Percentiles rank a stretch among this genome's conserved stretches.
phyloP scores from a whole-genome alignment of 257 asterid species.

The Euphrasia confusa region DNA sequence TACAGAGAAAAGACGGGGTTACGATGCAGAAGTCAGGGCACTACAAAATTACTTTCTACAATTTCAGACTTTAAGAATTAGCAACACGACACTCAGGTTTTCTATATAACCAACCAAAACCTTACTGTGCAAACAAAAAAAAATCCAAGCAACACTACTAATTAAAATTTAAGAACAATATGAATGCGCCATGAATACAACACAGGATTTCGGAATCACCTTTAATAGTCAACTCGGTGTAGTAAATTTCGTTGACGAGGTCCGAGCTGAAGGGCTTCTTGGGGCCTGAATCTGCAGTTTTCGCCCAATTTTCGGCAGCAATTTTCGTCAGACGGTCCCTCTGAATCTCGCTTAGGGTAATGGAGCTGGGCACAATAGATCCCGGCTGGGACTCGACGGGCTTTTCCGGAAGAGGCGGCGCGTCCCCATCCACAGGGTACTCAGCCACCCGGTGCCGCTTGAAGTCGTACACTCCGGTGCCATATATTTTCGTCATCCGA shows the following conservation, averaged over 20 bases:
- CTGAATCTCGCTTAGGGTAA: conserved; percentile 86
- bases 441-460: conserved; percentile 94
- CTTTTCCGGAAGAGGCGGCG: conserved; percentile 35
- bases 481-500: conserved; percentile 61
- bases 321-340: conserved; percentile 81
- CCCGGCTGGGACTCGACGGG: conserved; percentile 54
- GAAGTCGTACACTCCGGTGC: conserved; percentile 87
- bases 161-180: neutral
- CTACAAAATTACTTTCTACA: conserved; percentile 15
- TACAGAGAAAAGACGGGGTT: too few relatives aligned
- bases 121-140: neutral
- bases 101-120: neutral
- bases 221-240: conserved; percentile 70
- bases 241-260: conserved; percentile 74
- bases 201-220: conserved; percentile 35
- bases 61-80: conserved; percentile 2
- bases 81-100: neutral
- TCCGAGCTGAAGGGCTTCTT: conserved; percentile 68
- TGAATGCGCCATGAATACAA: conserved; percentile 1
- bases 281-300: conserved; percentile 41
- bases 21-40: neutral
- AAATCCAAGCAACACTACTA: neutral
- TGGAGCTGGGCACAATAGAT: conserved; percentile 56
- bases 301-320: conserved; percentile 77
- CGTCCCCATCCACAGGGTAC: conserved; percentile 57